Evolutionary conservation across 2,329 filamentous ascomycete genomes (phyloP), one percentile per base, ranked within the genome.

Genomic region (Aspergillus sclerotialis): DNA sequence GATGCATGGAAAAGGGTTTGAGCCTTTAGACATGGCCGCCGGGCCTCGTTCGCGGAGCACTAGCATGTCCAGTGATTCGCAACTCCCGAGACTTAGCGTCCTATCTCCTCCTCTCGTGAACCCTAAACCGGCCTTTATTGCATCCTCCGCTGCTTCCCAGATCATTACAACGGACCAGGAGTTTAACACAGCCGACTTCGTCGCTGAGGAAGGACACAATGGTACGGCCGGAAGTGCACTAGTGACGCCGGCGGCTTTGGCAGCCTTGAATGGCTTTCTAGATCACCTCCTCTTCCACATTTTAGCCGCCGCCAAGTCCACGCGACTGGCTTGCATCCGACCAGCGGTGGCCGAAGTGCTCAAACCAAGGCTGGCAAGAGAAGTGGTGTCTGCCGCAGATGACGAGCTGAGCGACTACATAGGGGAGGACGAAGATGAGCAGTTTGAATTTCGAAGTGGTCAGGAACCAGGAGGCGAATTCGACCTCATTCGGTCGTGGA

Each of bases 401-500:
- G 84, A 92, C 47, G 88, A 94, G 57, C 68, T 98, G 32, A 74
- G 81, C 32, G 90, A 95, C 56, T 92, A 95, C 43, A 72, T 95
- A 28, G 88, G 86, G 1, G 84, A 76, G 19, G 77, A 74, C 11
- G 83, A 85, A 18, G 81, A 90, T 30, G 87, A 92, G 24, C 82
- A 87, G 25, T 66, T 79, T 18, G 70, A 73, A 10, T 67, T 76
- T n/a, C 64, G 75, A 28, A 70, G 72, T 15, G 63, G 70, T 3
- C 60, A 65, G 28, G 65, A 69, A 19, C 61, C 69, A 2, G 61
- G 65, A 8, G 70, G 71, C 2, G 78, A 82, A 46, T 96, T 90
- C 78, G 88, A 96, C 56, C 68, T 94, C n/a, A 85, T 95, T 55
- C 72, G 89, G 36, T 82, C 89, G 12, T 98, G 92, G 89, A 95